A percentile compares a stretch with the other conserved stretches of the same genome.
These are phyloP conservation scores for Aspergillus ochraceus DNA, from an alignment of 2,329 filamentous ascomycete genomes.

Conservation along the genomic window DNA sequence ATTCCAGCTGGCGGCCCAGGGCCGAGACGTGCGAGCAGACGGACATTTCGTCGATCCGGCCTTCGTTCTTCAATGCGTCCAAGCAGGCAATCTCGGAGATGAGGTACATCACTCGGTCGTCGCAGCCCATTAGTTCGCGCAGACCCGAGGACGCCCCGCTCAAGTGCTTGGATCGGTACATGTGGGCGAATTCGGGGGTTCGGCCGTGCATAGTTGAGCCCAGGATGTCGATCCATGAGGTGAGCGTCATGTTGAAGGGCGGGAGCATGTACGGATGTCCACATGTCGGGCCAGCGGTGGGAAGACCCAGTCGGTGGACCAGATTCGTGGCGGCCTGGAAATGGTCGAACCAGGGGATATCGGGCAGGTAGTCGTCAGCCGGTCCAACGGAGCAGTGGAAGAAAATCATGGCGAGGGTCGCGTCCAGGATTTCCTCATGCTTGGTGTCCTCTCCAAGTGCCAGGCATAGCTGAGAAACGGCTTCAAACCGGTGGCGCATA, in stretches of 20 bases:
- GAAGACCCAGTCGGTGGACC: conserved; percentile 80
- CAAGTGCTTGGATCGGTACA: conserved; percentile 93
- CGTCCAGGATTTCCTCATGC: conserved; percentile 86
- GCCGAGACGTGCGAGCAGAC: conserved; percentile 86
- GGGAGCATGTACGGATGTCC: conserved; percentile 63
- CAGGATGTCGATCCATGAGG: conserved; percentile 95
- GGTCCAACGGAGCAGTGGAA: conserved; percentile 91
- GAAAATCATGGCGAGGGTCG: conserved; percentile 91
- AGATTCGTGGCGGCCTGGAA: conserved; percentile 88
- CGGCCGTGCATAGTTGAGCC: conserved; percentile 88
- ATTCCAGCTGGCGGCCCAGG: conserved; percentile 82
- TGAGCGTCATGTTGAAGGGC: conserved; percentile 88
- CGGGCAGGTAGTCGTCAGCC: conserved; percentile 78
- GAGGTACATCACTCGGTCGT: conserved; percentile 95
- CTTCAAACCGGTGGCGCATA: conserved; percentile 86
- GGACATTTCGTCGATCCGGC: conserved; percentile 75
- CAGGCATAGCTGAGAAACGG: conserved; percentile 81
- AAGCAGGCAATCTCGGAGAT: conserved; percentile 97
- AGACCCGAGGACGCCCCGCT: conserved; percentile 67
- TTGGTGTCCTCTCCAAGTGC: conserved; percentile 77
- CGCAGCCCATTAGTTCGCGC: conserved; percentile 93
- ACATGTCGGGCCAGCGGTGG: conserved; percentile 63
- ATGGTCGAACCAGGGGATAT: conserved; percentile 96
- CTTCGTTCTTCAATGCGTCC: conserved; percentile 79
- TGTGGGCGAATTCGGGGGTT: conserved; percentile 85